Percentiles rank a stretch among this genome's conserved stretches.
Conservation (phyloP, 257 asterid genomes). For the Parsonsia alboflavescens region DNA sequence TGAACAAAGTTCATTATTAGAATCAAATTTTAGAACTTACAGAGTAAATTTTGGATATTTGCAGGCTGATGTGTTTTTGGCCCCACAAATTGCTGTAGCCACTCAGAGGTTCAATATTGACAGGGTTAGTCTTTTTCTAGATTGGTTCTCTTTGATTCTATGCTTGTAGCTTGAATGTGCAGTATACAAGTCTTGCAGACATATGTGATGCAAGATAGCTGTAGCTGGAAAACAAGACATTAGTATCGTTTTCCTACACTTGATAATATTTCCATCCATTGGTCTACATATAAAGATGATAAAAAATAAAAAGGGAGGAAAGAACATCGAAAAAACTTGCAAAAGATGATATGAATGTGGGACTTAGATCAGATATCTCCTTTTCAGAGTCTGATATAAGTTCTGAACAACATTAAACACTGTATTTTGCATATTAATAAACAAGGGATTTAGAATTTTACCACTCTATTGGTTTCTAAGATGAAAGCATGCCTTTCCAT, state of each 20-base stretch:
- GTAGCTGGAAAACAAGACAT: too few relatives aligned
- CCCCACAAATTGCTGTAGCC: constrained; percentile 65
- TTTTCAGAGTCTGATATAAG: background rate
- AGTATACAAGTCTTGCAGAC: too few relatives aligned
- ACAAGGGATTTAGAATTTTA: background rate
- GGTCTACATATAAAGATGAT: background rate
- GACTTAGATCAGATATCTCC: background rate
- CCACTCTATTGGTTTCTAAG: background rate
- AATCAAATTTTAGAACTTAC: background rate
- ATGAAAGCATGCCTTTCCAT: background rate
- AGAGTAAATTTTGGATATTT: constrained; percentile 9
- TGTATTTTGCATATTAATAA: background rate
- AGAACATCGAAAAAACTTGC: too few relatives aligned
- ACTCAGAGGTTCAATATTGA: constrained; percentile 48
- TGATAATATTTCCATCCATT: background rate
- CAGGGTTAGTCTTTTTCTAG: constrained; percentile 41
- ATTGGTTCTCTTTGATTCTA: background rate
- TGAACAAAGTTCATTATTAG: background rate
- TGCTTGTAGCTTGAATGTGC: background rate
- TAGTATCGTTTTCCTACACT: too few relatives aligned
- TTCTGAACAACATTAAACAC: background rate
- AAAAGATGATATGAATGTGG: background rate
- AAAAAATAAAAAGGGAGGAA: too few relatives aligned
- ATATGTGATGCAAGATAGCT: too few relatives aligned
- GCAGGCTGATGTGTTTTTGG: constrained; percentile 90